These are phyloP conservation scores for Mrakia gelida DNA, from an alignment of 768 basidiomycete species.

Conservation along the genomic window DNA sequence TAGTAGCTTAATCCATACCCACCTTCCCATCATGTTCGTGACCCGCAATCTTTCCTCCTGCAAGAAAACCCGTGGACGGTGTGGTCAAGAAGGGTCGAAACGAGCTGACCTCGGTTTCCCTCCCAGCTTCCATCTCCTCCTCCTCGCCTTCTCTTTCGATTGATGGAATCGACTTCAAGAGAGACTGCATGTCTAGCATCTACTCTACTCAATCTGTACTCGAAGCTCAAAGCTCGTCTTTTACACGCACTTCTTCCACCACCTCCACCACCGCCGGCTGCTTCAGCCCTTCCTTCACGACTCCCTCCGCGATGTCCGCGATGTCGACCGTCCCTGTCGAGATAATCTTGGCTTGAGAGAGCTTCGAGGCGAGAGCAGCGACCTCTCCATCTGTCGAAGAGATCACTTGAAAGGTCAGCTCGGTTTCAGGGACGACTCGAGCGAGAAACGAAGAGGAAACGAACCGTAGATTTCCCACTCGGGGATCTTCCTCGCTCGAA, in stretches of 20 bases:
- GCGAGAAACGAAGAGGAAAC: not conserved
- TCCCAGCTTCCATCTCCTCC: too few relatives aligned
- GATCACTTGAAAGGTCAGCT: too few relatives aligned
- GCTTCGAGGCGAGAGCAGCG: slow-evolving; percentile 66
- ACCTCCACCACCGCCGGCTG: not conserved
- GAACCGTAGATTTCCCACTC: slow-evolving; percentile 86
- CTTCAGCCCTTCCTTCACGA: slow-evolving; percentile 14
- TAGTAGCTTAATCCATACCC: too few relatives aligned
- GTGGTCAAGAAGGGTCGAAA: too few relatives aligned
- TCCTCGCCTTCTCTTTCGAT: too few relatives aligned
- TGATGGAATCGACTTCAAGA: too few relatives aligned
- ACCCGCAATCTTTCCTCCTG: too few relatives aligned
- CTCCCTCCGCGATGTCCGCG: slow-evolving; percentile 12
- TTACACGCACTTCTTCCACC: slow-evolving; percentile 2
- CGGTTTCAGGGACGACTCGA: not conserved
- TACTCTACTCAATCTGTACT: too few relatives aligned
- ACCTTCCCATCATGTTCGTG: too few relatives aligned
- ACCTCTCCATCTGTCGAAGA: slow-evolving; percentile 65
- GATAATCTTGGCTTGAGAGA: slow-evolving; percentile 52
- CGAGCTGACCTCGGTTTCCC: too few relatives aligned
- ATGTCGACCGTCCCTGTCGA: slow-evolving; percentile 6
- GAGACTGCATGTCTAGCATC: too few relatives aligned
- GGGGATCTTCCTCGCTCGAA: slow-evolving; percentile 87
- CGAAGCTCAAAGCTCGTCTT: not conserved
- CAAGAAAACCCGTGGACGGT: too few relatives aligned